phyloP scores from a whole-genome alignment of 345 rosid genomes.

The Orychophragmus violaceus region DNA sequence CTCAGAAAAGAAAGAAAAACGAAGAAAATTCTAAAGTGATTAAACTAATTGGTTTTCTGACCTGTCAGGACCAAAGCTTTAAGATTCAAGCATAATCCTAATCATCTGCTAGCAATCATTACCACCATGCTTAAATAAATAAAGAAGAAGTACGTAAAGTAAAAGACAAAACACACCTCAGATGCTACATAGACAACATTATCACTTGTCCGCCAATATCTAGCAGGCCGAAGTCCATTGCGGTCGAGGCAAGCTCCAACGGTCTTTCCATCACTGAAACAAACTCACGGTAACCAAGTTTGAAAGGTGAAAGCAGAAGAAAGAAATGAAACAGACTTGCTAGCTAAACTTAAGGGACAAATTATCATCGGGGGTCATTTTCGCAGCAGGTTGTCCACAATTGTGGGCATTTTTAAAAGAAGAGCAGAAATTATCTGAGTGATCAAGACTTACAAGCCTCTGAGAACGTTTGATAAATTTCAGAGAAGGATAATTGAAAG shows the following conservation, averaged over 20 bases:
- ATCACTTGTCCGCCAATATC: conserved; percentile 96
- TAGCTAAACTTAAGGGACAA: conserved; percentile 2
- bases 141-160: conserved; percentile 15
- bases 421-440: conserved; percentile 6
- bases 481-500: background rate
- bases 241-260: conserved; percentile 98
- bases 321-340: background rate
- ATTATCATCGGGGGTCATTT: conserved; percentile 14
- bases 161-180: conserved; percentile 56
- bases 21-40: conserved; percentile 1
- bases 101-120: conserved; percentile 22
- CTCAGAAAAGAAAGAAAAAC: background rate
- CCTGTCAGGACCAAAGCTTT: conserved; percentile 24
- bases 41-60: conserved; percentile 21
- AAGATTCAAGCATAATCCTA: conserved; percentile 22
- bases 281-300: conserved; percentile 18
- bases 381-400: conserved; percentile 4
- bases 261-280: conserved; percentile 92
- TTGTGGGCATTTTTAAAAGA: conserved; percentile 3
- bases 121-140: conserved; percentile 17
- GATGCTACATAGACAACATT: conserved; percentile 97
- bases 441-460: conserved; percentile 14
- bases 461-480: background rate
- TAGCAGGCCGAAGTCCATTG: conserved; percentile 99
- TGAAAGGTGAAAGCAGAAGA: conserved; percentile 8